These are phyloP conservation scores for Xenosphaeropsis pyriputrescens DNA, from an alignment of 2,329 filamentous ascomycete genomes.

Conservation along the genomic window DNA sequence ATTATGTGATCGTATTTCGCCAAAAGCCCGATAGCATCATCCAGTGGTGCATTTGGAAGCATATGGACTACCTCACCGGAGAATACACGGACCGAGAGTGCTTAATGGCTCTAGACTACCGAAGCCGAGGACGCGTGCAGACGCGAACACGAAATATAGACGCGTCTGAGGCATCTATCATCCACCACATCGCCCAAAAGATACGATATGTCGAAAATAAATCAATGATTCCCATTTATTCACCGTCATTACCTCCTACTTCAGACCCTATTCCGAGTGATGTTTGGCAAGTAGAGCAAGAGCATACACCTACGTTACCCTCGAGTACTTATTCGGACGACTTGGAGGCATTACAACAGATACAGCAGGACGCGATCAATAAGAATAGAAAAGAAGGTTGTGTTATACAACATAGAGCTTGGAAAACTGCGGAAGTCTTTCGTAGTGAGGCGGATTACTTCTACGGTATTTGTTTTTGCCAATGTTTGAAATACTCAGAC, in stretches of 20 bases:
- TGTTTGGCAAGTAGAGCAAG: conserved; percentile 8
- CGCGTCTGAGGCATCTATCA: too few species aligned
- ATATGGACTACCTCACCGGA: too few species aligned
- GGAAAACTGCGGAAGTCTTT: conserved; percentile 29
- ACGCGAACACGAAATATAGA: too few species aligned
- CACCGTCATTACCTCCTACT: conserved; percentile 9
- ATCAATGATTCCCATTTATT: conserved; percentile 6
- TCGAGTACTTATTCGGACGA: conserved; percentile 26
- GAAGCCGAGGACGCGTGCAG: too few species aligned
- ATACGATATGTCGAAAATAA: too few species aligned
- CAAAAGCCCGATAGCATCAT: too few species aligned
- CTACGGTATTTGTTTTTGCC: conserved; percentile 8
- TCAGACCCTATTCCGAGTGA: conserved; percentile 11
- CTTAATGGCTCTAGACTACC: too few species aligned
- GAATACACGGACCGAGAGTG: too few species aligned
- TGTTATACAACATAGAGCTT: conserved; percentile 35
- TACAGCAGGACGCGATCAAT: conserved; percentile 23
- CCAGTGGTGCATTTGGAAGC: too few species aligned
- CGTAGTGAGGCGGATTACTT: conserved; percentile 28
- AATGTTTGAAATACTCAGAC: background rate
- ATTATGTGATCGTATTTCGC: too few species aligned
- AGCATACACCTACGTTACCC: conserved; percentile 3
- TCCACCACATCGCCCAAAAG: too few species aligned
- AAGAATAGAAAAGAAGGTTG: conserved; percentile 26
- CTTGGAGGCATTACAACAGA: conserved; percentile 25